Percentiles rank a stretch among this genome's conserved stretches.
Conservation (phyloP, 2,329 filamentous ascomycete genomes). For the Clarireedia homoeocarpa region DNA sequence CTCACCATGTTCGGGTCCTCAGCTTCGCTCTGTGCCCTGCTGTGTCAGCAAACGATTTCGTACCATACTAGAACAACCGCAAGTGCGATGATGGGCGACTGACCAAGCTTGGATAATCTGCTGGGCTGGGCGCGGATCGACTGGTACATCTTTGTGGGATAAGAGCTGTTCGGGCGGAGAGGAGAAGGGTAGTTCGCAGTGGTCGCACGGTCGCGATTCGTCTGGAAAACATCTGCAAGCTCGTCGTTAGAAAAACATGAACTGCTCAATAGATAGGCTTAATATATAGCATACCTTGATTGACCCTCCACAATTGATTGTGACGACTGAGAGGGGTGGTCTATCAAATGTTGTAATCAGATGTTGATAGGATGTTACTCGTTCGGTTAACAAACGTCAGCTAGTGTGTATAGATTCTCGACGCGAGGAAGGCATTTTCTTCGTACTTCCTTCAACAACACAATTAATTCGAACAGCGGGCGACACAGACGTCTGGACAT, state of each 20-base stretch:
- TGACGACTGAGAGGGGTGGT: background rate
- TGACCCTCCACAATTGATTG: constrained; percentile 1
- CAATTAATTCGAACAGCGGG: constrained; percentile 3
- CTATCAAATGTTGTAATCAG: background rate
- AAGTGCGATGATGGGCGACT: constrained; percentile 11
- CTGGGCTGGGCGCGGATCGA: constrained; percentile 8
- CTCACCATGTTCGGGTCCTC: constrained; percentile 61
- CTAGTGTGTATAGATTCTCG: constrained; percentile 7
- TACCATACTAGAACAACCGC: background rate
- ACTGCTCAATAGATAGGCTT: background rate
- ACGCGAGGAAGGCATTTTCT: constrained; percentile 8
- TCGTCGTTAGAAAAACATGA: background rate
- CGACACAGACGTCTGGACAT: constrained; percentile 45
- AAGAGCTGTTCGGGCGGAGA: constrained; percentile 42
- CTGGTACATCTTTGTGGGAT: constrained; percentile 42
- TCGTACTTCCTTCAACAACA: constrained; percentile 6
- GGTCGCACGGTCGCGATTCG: constrained; percentile 47
- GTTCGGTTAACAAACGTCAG: constrained; percentile 16
- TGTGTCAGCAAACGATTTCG: constrained; percentile 14
- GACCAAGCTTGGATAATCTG: constrained; percentile 26
- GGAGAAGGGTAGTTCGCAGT: constrained; percentile 38
- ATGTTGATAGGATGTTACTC: constrained; percentile 8
- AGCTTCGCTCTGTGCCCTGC: constrained; percentile 37
- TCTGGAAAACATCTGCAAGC: constrained; percentile 50
- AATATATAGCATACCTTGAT: background rate